Evolutionary conservation across 768 basidiomycete species (phyloP).

Genomic region (Leccinum aurantiacum): DNA sequence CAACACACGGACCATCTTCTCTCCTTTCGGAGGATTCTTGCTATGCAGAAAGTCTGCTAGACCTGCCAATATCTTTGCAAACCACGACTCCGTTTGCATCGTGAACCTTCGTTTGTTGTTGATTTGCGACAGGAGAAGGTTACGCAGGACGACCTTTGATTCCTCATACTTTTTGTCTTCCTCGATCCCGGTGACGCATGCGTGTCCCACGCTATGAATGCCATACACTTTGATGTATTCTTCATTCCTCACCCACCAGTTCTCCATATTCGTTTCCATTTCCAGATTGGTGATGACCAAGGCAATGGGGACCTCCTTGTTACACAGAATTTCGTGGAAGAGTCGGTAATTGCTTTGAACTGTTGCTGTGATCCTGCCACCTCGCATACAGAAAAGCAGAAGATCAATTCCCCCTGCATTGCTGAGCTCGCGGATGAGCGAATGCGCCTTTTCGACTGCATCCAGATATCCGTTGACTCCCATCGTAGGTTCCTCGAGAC

Average conservation of each 20-base stretch:
- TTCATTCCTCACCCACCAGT: slow-evolving; percentile 36
- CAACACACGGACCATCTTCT: slow-evolving; percentile 25
- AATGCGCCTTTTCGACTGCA: slow-evolving; percentile 30
- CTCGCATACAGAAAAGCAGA: slow-evolving; percentile 41
- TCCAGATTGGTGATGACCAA: slow-evolving; percentile 43
- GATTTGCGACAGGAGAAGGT: slow-evolving; percentile 20
- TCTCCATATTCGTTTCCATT: slow-evolving; percentile 34
- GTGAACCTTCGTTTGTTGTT: slow-evolving; percentile 17
- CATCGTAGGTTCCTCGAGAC: slow-evolving; percentile 32
- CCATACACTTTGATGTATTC: slow-evolving; percentile 25
- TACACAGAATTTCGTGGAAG: slow-evolving; percentile 41
- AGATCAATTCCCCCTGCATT: slow-evolving; percentile 32
- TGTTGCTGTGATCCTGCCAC: slow-evolving; percentile 30
- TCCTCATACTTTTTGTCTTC: slow-evolving; percentile 35
- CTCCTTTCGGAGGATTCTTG: slow-evolving; percentile 25
- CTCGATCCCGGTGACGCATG: slow-evolving; percentile 42
- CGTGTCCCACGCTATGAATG: slow-evolving; percentile 35
- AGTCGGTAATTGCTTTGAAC: slow-evolving; percentile 40
- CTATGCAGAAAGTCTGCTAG: slow-evolving; percentile 19
- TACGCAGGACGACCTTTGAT: slow-evolving; percentile 30
- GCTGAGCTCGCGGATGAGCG: slow-evolving; percentile 25
- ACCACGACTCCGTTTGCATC: slow-evolving; percentile 29
- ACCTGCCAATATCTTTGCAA: slow-evolving; percentile 23
- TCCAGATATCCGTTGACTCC: slow-evolving; percentile 28
- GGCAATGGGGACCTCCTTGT: slow-evolving; percentile 38